These are phyloP conservation scores for Bruguiera hainesii DNA, from an alignment of 441 rosid species.

Conservation along the genomic window DNA sequence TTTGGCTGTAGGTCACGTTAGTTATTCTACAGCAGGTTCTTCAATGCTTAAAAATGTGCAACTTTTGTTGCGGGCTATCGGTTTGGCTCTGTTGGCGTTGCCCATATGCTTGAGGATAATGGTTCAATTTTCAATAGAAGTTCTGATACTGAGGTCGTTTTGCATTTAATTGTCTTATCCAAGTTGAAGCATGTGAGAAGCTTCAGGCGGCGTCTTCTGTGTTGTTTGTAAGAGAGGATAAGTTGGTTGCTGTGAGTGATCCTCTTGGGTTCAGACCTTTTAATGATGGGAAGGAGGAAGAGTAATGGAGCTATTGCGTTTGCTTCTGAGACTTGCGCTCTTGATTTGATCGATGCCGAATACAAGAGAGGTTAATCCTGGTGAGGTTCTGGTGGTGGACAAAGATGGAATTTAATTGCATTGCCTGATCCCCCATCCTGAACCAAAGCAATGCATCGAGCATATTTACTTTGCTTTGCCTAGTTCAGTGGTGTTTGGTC, in stretches of 20 bases:
- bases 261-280: slow-evolving; percentile 75
- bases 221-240: slow-evolving; percentile 83
- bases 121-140: slow-evolving; percentile 79
- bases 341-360: slow-evolving; percentile 76
- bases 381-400: slow-evolving; percentile 72
- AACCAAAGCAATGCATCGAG: slow-evolving; percentile 81
- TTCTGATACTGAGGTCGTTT: slow-evolving; percentile 83
- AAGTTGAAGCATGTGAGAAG: slow-evolving; percentile 78
- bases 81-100: slow-evolving; percentile 79
- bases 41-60: slow-evolving; percentile 86
- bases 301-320: slow-evolving; percentile 79
- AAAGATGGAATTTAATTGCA: slow-evolving; percentile 60
- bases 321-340: slow-evolving; percentile 89
- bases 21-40: slow-evolving; percentile 83
- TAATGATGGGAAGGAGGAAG: slow-evolving; percentile 78
- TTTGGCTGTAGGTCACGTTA: slow-evolving; percentile 78
- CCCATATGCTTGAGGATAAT: slow-evolving; percentile 67
- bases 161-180: slow-evolving; percentile 78
- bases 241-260: slow-evolving; percentile 84
- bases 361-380: slow-evolving; percentile 82
- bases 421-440: slow-evolving; percentile 56
- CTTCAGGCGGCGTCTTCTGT: slow-evolving; percentile 78
- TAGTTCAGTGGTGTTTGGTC: slow-evolving; percentile 66
- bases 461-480: slow-evolving; percentile 80
- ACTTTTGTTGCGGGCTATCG: slow-evolving; percentile 77